Conservation (phyloP, 2,329 filamentous ascomycete species). For the Aschersonia sp. region DNA sequence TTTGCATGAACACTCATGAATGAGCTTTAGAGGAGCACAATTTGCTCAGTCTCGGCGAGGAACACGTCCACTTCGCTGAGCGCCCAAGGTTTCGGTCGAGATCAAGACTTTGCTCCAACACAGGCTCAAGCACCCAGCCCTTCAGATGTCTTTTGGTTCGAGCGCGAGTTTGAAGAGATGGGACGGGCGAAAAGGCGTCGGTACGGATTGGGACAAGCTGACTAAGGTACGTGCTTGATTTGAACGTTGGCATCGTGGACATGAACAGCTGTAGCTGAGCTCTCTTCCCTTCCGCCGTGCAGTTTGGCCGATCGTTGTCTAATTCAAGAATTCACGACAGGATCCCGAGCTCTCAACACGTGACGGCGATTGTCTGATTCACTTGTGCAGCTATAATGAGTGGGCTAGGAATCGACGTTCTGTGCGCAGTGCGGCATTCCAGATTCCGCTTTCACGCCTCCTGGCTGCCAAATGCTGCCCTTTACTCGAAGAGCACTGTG, state of each 20-base stretch:
- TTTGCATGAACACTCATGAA: too few relatives aligned
- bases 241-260: too few relatives aligned
- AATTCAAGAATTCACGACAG: conserved; percentile 22
- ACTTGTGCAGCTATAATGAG: conserved; percentile 37
- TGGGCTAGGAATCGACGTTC: conserved; percentile 35
- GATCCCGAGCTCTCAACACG: conserved; percentile 58
- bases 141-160: not conserved
- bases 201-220: conserved; percentile 4
- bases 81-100: too few relatives aligned
- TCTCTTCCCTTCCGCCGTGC: too few relatives aligned
- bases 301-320: not conserved
- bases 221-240: conserved; percentile 3
- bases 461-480: conserved; percentile 42
- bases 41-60: too few relatives aligned
- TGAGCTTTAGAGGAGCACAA: too few relatives aligned
- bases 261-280: too few relatives aligned
- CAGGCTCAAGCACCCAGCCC: not conserved
- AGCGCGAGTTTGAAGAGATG: conserved; percentile 3
- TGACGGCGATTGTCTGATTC: conserved; percentile 53
- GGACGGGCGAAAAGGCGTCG: conserved; percentile 4
- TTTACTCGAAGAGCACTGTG: conserved; percentile 40
- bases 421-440: conserved; percentile 48
- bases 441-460: conserved; percentile 43
- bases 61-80: too few relatives aligned
- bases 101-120: too few relatives aligned